Conservation (phyloP, 305 asterid genomes). For the Ajuga reptans region DNA sequence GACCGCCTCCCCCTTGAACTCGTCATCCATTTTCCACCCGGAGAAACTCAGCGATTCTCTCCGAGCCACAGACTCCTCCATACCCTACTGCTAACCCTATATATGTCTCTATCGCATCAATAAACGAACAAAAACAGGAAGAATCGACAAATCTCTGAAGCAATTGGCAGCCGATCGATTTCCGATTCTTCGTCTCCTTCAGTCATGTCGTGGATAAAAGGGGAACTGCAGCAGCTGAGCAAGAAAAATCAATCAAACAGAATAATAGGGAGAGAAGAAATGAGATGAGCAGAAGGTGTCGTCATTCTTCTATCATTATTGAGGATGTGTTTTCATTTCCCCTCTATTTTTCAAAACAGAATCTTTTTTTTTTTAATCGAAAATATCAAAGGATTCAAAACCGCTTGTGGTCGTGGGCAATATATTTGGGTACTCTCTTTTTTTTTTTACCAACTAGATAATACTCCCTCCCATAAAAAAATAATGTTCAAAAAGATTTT, state of each 20-base stretch:
- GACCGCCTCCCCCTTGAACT: no score
- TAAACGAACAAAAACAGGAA: neutral
- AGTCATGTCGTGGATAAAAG: slow-evolving; percentile 21
- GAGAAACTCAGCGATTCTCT: slow-evolving; percentile 57
- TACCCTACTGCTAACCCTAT: slow-evolving; percentile 61
- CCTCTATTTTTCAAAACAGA: neutral
- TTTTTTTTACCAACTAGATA: no score
- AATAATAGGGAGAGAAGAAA: neutral
- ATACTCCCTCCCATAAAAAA: no score
- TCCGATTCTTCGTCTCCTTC: slow-evolving; percentile 33
- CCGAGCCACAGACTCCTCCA: slow-evolving; percentile 55
- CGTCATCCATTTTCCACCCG: slow-evolving; percentile 78
- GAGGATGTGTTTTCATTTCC: neutral
- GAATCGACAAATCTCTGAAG: slow-evolving; percentile 43
- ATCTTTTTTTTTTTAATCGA: neutral
- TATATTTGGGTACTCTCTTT: no score
- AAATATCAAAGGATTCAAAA: no score
- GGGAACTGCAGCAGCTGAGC: neutral
- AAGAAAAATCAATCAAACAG: neutral
- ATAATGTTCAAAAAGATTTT: no score
- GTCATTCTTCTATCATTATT: slow-evolving; percentile 30
- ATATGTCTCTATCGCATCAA: neutral
- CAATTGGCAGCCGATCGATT: slow-evolving; percentile 62
- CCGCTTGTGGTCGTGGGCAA: no score
- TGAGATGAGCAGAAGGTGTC: slow-evolving; percentile 22